Conservation (phyloP, 2,329 filamentous ascomycete species). For the Trematosphaeria pertusa region DNA sequence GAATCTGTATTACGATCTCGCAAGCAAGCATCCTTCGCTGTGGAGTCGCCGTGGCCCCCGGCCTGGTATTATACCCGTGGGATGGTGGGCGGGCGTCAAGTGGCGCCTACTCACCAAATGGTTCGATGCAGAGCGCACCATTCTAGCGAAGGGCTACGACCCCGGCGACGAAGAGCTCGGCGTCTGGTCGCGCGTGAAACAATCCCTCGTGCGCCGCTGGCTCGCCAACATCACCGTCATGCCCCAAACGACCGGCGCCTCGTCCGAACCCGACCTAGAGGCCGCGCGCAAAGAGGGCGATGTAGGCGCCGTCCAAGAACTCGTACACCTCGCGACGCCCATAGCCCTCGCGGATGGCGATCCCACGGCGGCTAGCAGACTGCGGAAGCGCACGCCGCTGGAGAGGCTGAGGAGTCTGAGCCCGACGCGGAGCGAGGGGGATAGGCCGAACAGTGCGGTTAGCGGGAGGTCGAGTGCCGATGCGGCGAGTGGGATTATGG, state of each 20-base stretch:
- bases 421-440: constrained; percentile 36
- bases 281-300: constrained; percentile 18
- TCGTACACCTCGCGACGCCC: constrained; percentile 44
- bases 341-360: constrained; percentile 47
- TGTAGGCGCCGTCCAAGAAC: constrained; percentile 39
- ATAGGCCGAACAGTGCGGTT: constrained; percentile 21
- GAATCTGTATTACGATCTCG: constrained; percentile 56
- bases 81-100: constrained; percentile 50
- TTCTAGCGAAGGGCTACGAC: constrained; percentile 39
- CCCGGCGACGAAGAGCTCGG: constrained; percentile 49
- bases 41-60: constrained; percentile 59
- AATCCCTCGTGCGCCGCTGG: constrained; percentile 51
- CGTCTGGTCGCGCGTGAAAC: constrained; percentile 47
- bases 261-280: constrained; percentile 10
- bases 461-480: constrained; percentile 25
- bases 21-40: constrained; percentile 53
- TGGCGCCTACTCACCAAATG: constrained; percentile 58
- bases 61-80: constrained; percentile 49
- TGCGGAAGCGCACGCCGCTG: constrained; percentile 27
- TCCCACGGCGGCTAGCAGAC: constrained; percentile 39
- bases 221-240: constrained; percentile 43
- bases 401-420: constrained; percentile 41
- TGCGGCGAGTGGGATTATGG: constrained; percentile 48
- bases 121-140: constrained; percentile 54
- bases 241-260: constrained; percentile 11